Evolutionary conservation across 306 rosid genomes (phyloP), one percentile per base, ranked within the genome.

Genomic region (Urtica urens): DNA sequence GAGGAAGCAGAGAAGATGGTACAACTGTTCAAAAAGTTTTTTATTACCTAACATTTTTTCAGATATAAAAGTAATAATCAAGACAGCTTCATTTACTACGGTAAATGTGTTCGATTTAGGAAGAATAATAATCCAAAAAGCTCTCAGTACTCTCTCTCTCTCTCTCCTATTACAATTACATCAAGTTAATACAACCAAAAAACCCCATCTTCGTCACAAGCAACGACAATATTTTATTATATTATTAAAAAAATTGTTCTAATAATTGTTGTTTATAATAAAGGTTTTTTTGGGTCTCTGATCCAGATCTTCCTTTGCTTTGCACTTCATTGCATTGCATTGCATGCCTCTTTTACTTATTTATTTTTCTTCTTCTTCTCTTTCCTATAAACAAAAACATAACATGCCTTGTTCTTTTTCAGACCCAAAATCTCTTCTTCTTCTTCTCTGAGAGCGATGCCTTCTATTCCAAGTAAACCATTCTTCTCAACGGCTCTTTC

Each of bases 321-420:
- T 20, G 23, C 25, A 63, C 76, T 59, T 66, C 68, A 66, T 56
- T 59, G 79, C 96, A 85, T 84, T 79, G 79, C 96, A 85, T 85
- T 79, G 75, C 83, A 92, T 82, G 96, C 87, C n/a, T n/a, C n/a
- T n/a, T n/a, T n/a, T n/a, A n/a, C n/a, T n/a, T n/a, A n/a, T n/a
- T n/a, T 82, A 41, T 79, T 85, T 75, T 82, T 62, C 94, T 5
- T 5, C 79, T 76, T 79, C 81, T 67, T 51, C 99, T 79, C 77
- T 90, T 7, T 31, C 37, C 77, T 92, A n/a, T n/a, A n/a, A n/a
- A 92, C 81, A 92, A 77, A 85, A 77, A 75, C 82, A 70, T 52
- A 81, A 68, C 68, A 71, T 51, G 77, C 51, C 43, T 59, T 47
- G 28, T 44, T 21, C 25, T 44, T 15, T 25, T 12, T 23, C 51